Evolutionary conservation across 371 early-diverging fungal species (phyloP), one percentile per base, ranked within the genome.

Genomic region (Cokeromyces recurvatus): DNA sequence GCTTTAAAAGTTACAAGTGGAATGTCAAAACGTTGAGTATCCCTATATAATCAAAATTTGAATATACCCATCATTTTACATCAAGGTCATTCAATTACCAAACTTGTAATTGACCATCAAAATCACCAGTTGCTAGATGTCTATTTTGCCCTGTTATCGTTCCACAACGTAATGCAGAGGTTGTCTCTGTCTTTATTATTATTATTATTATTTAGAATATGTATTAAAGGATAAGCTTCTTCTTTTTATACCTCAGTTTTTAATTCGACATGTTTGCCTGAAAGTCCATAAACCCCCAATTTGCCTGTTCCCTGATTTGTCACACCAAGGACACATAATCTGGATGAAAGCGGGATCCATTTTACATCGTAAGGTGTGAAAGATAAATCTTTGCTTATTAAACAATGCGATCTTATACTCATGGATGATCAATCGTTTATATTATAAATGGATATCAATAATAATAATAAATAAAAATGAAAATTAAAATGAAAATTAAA

Each of bases 321-420:
- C 17, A 87, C 84, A 0, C 91, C 91, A 2, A 89, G 62, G 7
- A 79, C 69, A 44, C 87, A 88, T 32, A 88, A 55, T 17, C 79
- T 67, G 10, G 86, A 79, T 1, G 89, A 84, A 22, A 56, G 59
- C 8, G 90, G 91, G 8, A 91, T 62, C 91, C 91, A 91, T 35
- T 68, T 56, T 9, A 68, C 44, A 32, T 62, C 60, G 36, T 71
- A 71, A 10, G 75, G 71, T 32, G 68, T 66, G 25, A 66, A 71
- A 4, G 62, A 44, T 9, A 73, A 37, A 14, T 66, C 55, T 36
- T 62, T 61, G 8, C 35, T 55, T 16, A 72, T 48, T 24, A 65
- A 48, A 27, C 32, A 32, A 24, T 21, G 31, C 0, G 24, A 29
- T 32, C 11, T 29, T 11, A n/a, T n/a, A n/a, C n/a, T n/a, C n/a